A percentile compares a stretch with the other conserved stretches of the same genome.
Evolutionary conservation across 2,329 filamentous ascomycete genomes (phyloP).

Genomic region (Plectosphaerella sp.): DNA sequence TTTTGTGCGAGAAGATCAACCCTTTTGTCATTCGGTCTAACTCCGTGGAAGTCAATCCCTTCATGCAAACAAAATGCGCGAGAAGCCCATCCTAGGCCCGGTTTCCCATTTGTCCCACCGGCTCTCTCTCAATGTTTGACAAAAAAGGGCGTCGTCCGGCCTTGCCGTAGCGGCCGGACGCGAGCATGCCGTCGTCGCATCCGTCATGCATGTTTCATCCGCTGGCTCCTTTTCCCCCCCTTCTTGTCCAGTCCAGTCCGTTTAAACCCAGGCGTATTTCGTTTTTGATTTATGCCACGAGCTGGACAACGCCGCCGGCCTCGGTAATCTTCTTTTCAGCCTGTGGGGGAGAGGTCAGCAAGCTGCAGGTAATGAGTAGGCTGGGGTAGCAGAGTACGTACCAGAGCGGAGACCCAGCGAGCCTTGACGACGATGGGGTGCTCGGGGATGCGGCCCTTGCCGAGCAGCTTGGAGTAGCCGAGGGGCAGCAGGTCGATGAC

Average conservation of each 20-base stretch:
- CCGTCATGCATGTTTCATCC: conserved; percentile 1
- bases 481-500: conserved; percentile 96
- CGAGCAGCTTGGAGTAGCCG: conserved; percentile 98
- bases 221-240: not conserved
- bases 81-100: conserved; percentile 10
- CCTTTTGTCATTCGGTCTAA: conserved; percentile 14
- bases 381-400: not conserved
- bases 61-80: conserved; percentile 11
- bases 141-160: conserved; percentile 6
- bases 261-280: not conserved
- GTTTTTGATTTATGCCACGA: conserved; percentile 66
- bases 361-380: too few relatives aligned
- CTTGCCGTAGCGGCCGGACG: not conserved
- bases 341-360: conserved; percentile 3
- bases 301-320: conserved; percentile 91
- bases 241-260: not conserved
- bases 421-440: conserved; percentile 93
- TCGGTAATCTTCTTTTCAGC: conserved; percentile 99
- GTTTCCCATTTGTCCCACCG: conserved; percentile 10
- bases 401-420: conserved; percentile 86
- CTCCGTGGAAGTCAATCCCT: conserved; percentile 11
- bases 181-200: conserved; percentile 1
- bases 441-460: conserved; percentile 93
- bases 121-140: conserved; percentile 5
- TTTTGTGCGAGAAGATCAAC: conserved; percentile 8